Percentiles rank a stretch among this genome's conserved stretches.
These are phyloP conservation scores for Boletus vinaceobasis DNA, from an alignment of 768 basidiomycete species.

Conservation along the genomic window DNA sequence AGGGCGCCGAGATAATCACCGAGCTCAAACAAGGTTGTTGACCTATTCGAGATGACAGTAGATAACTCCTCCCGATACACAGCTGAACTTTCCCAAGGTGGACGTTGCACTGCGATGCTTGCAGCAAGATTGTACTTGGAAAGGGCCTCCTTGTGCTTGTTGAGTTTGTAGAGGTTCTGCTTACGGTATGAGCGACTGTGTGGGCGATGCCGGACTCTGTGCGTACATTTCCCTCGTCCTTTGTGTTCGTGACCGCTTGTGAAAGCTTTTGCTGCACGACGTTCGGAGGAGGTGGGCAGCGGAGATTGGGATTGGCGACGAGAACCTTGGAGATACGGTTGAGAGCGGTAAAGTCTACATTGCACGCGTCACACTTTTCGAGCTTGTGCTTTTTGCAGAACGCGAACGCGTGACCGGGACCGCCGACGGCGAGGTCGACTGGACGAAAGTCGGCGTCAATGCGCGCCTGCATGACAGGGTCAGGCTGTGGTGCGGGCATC, in stretches of 20 bases:
- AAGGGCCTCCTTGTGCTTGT: slow-evolving; percentile 69
- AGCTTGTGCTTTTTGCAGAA: slow-evolving; percentile 65
- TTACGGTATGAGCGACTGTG: slow-evolving; percentile 11
- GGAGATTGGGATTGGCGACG: slow-evolving; percentile 62
- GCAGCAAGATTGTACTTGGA: slow-evolving; percentile 77
- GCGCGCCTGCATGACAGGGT: slow-evolving; percentile 69
- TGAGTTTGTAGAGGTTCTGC: slow-evolving; percentile 75
- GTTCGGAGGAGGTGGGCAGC: slow-evolving; percentile 78
- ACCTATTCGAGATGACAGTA: slow-evolving; percentile 86
- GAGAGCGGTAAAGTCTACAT: slow-evolving; percentile 66
- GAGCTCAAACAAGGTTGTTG: slow-evolving; percentile 77
- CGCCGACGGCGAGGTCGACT: slow-evolving; percentile 51
- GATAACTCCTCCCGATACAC: slow-evolving; percentile 88
- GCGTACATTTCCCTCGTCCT: slow-evolving; percentile 94
- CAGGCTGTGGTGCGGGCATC: slow-evolving; percentile 47
- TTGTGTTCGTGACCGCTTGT: slow-evolving; percentile 69
- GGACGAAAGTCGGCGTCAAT: slow-evolving; percentile 72
- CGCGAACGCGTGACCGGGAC: slow-evolving; percentile 50
- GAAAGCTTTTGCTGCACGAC: slow-evolving; percentile 74
- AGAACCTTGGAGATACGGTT: slow-evolving; percentile 77
- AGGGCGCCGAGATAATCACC: slow-evolving; percentile 75
- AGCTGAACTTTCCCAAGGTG: slow-evolving; percentile 85
- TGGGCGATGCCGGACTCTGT: neutral
- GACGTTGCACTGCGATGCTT: slow-evolving; percentile 71
- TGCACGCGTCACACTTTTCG: slow-evolving; percentile 74